Conservation (phyloP, 345 rosid species). For the Aquilaria sinensis region DNA sequence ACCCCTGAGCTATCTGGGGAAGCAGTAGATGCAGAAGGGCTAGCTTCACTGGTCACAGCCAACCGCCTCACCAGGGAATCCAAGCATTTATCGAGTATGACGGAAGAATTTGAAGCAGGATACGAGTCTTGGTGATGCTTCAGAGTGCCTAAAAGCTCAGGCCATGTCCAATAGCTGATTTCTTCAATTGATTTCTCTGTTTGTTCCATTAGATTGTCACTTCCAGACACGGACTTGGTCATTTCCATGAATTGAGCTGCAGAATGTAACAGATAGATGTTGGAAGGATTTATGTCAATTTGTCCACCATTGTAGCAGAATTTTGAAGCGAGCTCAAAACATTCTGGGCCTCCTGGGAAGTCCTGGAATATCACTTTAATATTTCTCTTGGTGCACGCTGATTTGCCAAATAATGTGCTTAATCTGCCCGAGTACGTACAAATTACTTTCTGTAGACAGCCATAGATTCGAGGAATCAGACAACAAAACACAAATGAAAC, state of each 20-base stretch:
- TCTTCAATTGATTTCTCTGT: slow-evolving; percentile 63
- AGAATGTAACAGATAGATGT: slow-evolving; percentile 47
- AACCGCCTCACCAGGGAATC: slow-evolving; percentile 61
- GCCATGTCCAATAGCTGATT: slow-evolving; percentile 70
- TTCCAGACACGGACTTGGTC: slow-evolving; percentile 26
- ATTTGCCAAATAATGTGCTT: slow-evolving; percentile 55
- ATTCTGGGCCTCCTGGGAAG: slow-evolving; percentile 76
- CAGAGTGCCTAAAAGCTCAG: slow-evolving; percentile 57
- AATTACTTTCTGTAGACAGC: slow-evolving; percentile 52
- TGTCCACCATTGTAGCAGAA: slow-evolving; percentile 75
- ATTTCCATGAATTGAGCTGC: slow-evolving; percentile 83
- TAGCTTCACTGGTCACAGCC: slow-evolving; percentile 44
- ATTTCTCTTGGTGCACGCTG: slow-evolving; percentile 28
- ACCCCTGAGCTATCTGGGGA: slow-evolving; percentile 72
- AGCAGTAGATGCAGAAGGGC: slow-evolving; percentile 73
- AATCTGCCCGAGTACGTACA: slow-evolving; percentile 58
- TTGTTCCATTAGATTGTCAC: slow-evolving; percentile 39
- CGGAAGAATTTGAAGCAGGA: slow-evolving; percentile 24
- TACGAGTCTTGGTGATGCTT: slow-evolving; percentile 60
- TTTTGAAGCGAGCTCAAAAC: slow-evolving; percentile 68
- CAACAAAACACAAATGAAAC: not conserved
- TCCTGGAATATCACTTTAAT: slow-evolving; percentile 77
- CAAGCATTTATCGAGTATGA: slow-evolving; percentile 41
- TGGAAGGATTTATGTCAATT: slow-evolving; percentile 43
- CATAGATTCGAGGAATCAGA: slow-evolving; percentile 12